Evolutionary conservation across 2,329 filamentous ascomycete genomes (phyloP).

Genomic region (Phyllosticta paracitricarpa): DNA sequence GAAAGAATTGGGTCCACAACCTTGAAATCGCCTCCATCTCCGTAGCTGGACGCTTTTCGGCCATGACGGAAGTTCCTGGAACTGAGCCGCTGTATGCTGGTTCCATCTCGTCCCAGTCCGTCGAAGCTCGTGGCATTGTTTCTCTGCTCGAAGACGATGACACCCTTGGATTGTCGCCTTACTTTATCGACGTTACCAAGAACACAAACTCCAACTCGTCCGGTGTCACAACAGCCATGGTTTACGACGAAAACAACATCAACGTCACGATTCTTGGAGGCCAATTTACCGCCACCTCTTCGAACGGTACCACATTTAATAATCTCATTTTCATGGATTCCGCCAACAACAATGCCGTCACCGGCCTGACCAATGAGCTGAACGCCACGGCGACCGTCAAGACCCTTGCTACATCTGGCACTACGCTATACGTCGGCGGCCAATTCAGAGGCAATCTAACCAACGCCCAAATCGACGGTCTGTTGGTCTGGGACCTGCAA

Average conservation of each 20-base stretch:
- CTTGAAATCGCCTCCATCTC: constrained; percentile 52
- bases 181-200: constrained; percentile 46
- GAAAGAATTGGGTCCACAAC: constrained; percentile 79
- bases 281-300: constrained; percentile 64
- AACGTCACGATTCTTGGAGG: constrained; percentile 86
- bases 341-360: constrained; percentile 54
- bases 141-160: constrained; percentile 42
- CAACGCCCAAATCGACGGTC: constrained; percentile 54
- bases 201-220: constrained; percentile 36
- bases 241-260: constrained; percentile 57
- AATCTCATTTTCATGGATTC: constrained; percentile 80
- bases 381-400: constrained; percentile 65
- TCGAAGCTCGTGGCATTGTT: constrained; percentile 63
- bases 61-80: constrained; percentile 55
- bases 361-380: constrained; percentile 58
- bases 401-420: constrained; percentile 53
- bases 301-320: constrained; percentile 60
- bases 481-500: constrained; percentile 70
- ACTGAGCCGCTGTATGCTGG: constrained; percentile 67
- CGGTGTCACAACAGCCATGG: constrained; percentile 69
- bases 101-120: constrained; percentile 65
- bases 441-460: constrained; percentile 61
- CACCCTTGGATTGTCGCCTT: constrained; percentile 25
- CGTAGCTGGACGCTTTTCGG: constrained; percentile 63
- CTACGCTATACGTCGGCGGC: constrained; percentile 74